phyloP scores from a whole-genome alignment of 2,329 filamentous ascomycete genomes.

The Cordyceps cicadae region DNA sequence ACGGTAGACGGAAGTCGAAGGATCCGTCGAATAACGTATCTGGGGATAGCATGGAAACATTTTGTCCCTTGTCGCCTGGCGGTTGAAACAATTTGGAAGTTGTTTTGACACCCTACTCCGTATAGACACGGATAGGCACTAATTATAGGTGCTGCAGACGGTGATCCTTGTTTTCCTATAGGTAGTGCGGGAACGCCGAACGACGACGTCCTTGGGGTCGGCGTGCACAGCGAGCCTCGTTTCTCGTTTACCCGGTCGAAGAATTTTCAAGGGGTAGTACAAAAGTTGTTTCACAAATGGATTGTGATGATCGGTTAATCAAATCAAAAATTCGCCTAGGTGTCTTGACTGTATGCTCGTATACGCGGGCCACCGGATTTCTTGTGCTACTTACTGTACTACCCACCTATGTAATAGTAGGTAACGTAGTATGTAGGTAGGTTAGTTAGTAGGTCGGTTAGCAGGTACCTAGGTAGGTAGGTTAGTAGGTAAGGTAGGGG shows the following conservation, averaged over 20 bases:
- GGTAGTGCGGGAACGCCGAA: background rate
- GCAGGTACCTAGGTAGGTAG: too few species aligned
- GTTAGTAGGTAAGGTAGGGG: too few species aligned
- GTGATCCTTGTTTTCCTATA: background rate
- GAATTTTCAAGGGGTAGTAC: background rate
- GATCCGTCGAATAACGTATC: background rate
- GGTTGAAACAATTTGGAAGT: background rate
- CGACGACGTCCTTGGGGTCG: background rate
- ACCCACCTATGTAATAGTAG: too few species aligned
- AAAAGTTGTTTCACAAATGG: background rate
- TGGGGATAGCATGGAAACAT: background rate
- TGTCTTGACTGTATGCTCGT: background rate
- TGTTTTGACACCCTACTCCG: background rate
- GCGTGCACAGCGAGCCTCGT: background rate
- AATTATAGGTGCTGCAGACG: background rate
- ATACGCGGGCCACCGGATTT: too few species aligned
- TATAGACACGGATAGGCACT: background rate
- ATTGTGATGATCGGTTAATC: background rate
- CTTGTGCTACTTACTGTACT: too few species aligned
- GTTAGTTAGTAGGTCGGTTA: too few species aligned
- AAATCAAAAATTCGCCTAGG: background rate
- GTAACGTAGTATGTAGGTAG: too few species aligned
- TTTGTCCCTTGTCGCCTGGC: background rate
- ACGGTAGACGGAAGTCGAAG: background rate
- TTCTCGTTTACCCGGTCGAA: background rate